Percentiles rank a stretch among this genome's conserved stretches.
phyloP scores from a whole-genome alignment of 163 green algal genomes.

The Chlamydomonas reinhardtii region DNA sequence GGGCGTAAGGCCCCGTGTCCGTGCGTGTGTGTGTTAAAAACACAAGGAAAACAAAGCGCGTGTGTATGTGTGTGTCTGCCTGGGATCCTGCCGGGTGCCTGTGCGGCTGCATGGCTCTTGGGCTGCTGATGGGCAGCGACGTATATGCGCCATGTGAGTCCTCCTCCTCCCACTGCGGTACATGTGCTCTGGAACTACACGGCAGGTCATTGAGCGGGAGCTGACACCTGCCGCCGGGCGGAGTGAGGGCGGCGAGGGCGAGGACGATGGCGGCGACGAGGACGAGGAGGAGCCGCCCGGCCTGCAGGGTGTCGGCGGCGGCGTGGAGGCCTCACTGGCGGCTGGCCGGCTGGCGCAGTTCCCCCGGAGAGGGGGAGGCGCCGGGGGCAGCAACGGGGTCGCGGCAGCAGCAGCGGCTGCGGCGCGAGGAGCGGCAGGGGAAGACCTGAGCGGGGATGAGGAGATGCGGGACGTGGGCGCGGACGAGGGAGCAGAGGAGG shows the following conservation, averaged over 20 bases:
- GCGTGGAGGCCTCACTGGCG: background rate
- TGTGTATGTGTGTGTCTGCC: too few species aligned
- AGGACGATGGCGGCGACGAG: background rate
- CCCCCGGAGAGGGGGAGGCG: background rate
- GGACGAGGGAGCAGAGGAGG: background rate
- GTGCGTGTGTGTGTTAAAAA: background rate
- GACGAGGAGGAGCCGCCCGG: background rate
- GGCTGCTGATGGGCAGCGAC: too few species aligned
- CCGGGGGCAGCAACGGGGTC: background rate
- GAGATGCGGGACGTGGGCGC: background rate
- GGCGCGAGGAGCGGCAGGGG: background rate
- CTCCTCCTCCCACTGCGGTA: background rate
- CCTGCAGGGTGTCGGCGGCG: background rate
- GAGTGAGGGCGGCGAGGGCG: background rate
- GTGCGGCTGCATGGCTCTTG: too few species aligned
- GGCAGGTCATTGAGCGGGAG: slow-evolving; percentile 32
- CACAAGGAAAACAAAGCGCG: too few species aligned
- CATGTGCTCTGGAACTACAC: too few species aligned
- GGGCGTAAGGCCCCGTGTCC: background rate
- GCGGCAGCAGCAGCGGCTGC: background rate
- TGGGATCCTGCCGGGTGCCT: too few species aligned
- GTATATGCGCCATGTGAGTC: too few species aligned
- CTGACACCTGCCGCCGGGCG: background rate
- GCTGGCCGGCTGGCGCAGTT: slow-evolving; percentile 34
- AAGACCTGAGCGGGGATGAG: background rate